These are phyloP conservation scores for Paraphoma chrysanthemicola DNA, from an alignment of 2,329 filamentous ascomycete genomes.

Conservation along the genomic window DNA sequence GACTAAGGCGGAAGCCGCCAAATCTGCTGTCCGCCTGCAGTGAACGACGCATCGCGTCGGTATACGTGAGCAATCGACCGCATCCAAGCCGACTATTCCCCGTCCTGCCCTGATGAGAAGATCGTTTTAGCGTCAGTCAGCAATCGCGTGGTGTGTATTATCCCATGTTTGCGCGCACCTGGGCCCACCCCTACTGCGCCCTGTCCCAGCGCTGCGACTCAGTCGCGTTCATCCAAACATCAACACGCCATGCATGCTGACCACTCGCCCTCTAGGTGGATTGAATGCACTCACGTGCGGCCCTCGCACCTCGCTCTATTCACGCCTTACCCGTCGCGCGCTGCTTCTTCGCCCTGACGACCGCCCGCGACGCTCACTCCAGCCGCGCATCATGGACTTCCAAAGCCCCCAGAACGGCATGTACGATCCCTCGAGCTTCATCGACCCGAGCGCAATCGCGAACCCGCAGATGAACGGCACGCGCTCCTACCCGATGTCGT, in stretches of 20 bases:
- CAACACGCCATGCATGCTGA: conserved; percentile 41
- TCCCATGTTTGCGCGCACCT: conserved; percentile 11
- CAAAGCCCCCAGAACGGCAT: conserved; percentile 45
- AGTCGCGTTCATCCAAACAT: conserved; percentile 38
- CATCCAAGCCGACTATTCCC: conserved; percentile 33
- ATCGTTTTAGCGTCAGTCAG: conserved; percentile 30
- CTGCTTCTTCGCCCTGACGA: conserved; percentile 13
- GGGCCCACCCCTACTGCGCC: conserved; percentile 21
- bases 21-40: neutral
- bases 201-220: conserved; percentile 20
- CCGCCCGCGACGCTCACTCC: conserved; percentile 7
- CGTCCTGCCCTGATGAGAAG: conserved; percentile 38
- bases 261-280: conserved; percentile 29
- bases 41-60: conserved; percentile 44
- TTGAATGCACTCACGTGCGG: conserved; percentile 33
- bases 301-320: conserved; percentile 13
- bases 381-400: conserved; percentile 46
- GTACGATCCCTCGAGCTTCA: conserved; percentile 46
- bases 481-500: conserved; percentile 86
- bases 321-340: conserved; percentile 1
- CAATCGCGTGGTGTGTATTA: conserved; percentile 33
- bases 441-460: conserved; percentile 49
- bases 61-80: conserved; percentile 40
- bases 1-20: neutral
- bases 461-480: conserved; percentile 69